These are phyloP conservation scores for Penicillium malachiteum DNA, from an alignment of 495 filamentous ascomycete species.

Conservation along the genomic window DNA sequence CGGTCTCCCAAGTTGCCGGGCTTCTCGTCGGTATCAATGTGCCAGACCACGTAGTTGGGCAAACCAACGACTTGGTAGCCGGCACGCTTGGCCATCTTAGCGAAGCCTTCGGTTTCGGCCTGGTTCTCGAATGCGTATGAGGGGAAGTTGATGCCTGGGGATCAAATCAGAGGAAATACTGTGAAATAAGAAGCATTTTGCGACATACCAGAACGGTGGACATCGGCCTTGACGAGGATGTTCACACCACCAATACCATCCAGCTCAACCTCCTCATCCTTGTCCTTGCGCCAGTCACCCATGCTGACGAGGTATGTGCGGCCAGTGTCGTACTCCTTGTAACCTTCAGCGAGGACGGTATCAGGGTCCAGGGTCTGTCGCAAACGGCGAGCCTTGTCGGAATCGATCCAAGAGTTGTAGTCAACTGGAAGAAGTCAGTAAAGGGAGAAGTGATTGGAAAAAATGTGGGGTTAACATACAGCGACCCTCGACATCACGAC, in stretches of 20 bases:
- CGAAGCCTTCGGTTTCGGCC: constrained; percentile 97
- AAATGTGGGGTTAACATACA: constrained; percentile 55
- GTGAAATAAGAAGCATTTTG: neutral
- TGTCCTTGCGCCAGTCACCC: constrained; percentile 89
- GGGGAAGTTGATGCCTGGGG: constrained; percentile 90
- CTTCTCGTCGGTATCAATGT: constrained; percentile 98
- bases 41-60: constrained; percentile 98
- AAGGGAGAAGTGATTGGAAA: neutral
- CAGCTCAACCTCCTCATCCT: constrained; percentile 84
- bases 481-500: constrained; percentile 85
- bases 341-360: constrained; percentile 85
- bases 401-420: constrained; percentile 99
- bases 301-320: constrained; percentile 82
- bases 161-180: neutral
- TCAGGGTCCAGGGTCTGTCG: constrained; percentile 72
- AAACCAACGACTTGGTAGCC: constrained; percentile 90
- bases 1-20: constrained; percentile 65
- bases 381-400: constrained; percentile 73
- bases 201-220: constrained; percentile 81
- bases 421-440: constrained; percentile 62
- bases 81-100: constrained; percentile 96
- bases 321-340: constrained; percentile 87
- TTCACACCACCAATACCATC: constrained; percentile 97
- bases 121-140: constrained; percentile 98
- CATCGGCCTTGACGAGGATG: constrained; percentile 95